Evolutionary conservation across 2,329 filamentous ascomycete genomes (phyloP).

Genomic region (Colletotrichum eleusines): DNA sequence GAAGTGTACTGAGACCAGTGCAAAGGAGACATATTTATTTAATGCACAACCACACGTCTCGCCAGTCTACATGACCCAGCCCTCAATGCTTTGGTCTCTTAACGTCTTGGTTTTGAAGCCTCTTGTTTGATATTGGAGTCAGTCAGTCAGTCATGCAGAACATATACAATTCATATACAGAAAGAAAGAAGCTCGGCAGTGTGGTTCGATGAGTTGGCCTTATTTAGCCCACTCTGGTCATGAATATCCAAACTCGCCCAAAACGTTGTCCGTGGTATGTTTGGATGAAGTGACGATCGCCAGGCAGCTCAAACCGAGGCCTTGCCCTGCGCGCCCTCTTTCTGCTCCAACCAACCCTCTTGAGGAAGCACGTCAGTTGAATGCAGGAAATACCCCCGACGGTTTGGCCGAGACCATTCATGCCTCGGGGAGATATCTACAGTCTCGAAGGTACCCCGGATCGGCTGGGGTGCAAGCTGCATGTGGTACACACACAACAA

Average conservation of each 20-base stretch:
- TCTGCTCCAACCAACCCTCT: slow-evolving; percentile 9
- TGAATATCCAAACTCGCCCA: background rate
- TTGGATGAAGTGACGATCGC: too few species aligned
- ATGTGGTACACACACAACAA: background rate
- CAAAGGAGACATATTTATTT: background rate
- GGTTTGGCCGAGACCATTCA: slow-evolving; percentile 22
- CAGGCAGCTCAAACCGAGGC: background rate
- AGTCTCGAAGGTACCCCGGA: background rate
- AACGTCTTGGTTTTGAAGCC: background rate
- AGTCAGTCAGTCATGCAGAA: background rate
- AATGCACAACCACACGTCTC: background rate
- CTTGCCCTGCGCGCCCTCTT: too few species aligned
- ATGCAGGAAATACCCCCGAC: slow-evolving; percentile 23
- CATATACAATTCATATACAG: background rate
- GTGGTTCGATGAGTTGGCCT: background rate
- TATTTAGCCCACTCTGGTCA: background rate
- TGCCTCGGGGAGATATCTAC: background rate
- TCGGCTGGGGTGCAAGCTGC: slow-evolving; percentile 6
- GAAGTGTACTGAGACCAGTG: background rate
- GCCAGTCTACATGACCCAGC: background rate
- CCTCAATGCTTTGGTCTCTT: background rate
- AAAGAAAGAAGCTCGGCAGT: background rate
- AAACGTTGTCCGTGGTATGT: too few species aligned
- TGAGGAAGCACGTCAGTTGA: background rate
- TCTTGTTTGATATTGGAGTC: background rate